Evolutionary conservation across 108 stramenopile genomes (phyloP), one percentile per base, ranked within the genome.

Genomic region (Fragilaria crotonensis): DNA sequence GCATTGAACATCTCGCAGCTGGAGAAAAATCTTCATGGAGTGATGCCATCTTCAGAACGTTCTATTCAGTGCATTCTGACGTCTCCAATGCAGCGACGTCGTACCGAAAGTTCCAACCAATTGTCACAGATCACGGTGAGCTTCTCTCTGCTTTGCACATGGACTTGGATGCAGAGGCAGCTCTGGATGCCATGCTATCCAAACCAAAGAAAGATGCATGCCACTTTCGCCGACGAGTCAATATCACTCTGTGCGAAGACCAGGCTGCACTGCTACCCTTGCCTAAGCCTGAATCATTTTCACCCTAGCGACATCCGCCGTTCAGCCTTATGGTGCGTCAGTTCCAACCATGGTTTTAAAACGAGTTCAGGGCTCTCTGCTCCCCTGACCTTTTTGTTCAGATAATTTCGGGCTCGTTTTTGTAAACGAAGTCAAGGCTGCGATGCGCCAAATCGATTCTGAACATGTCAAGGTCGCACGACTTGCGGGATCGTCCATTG

Each of bases 11-110:
- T n/a, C n/a, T n/a, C n/a, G n/a, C n/a, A n/a, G n/a, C n/a, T n/a
- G n/a, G n/a, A n/a, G n/a, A n/a, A n/a, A 11, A 19, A 3, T n/a
- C 18, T 21, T 28, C 47, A 48, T 71, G 68, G 68, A 62, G 61
- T 27, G 25, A 48, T 28, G 68, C 68, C 33, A 57, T 70, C 21
- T 49, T 49, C 21, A 19, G 30, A 26, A 44, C 49, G 36, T 19
- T 31, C 41, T 36, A 36, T 25, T 18, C 57, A 5, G 22, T 41
- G 19, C 18, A 25, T 44, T 36, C 4, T 11, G 36, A 44, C 21
- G 4, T 4, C 4, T 3, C 18, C 41, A 27, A 19, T 4, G 19
- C 14, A 7, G 36, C 36, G 45, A 3, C 4, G 3, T 19, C 14
- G 9, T 57, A 27, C n/a, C 57, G 45, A 36, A 41, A 45, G 4